Evolutionary conservation across 371 early-diverging fungal species (phyloP).

Genomic region (Mucor piriformis): DNA sequence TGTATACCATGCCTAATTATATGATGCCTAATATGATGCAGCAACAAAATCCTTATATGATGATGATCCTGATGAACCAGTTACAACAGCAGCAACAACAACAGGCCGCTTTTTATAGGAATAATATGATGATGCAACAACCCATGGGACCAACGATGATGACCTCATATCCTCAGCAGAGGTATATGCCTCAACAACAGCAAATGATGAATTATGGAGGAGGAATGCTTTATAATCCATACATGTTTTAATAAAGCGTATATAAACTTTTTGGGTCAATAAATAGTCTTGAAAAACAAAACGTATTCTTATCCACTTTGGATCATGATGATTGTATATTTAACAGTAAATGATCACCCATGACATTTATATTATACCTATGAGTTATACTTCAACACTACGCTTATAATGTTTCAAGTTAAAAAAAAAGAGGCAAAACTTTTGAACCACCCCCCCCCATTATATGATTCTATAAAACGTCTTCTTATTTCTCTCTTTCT

Average conservation of each 20-base stretch:
- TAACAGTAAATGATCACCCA: too few species aligned
- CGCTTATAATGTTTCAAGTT: too few species aligned
- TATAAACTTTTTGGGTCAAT: too few species aligned
- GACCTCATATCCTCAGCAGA: neutral
- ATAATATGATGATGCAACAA: slow-evolving; percentile 11
- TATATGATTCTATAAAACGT: too few species aligned
- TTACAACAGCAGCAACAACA: slow-evolving; percentile 10
- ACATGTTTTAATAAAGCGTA: slow-evolving; percentile 9
- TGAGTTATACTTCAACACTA: too few species aligned
- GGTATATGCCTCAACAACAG: slow-evolving; percentile 3
- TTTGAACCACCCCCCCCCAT: too few species aligned
- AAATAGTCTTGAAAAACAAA: too few species aligned
- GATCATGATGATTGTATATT: too few species aligned
- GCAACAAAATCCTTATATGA: slow-evolving; percentile 13
- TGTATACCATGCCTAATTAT: neutral
- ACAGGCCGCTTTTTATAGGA: neutral
- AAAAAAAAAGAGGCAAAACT: too few species aligned
- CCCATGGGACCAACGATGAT: slow-evolving; percentile 13
- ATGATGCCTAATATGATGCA: neutral
- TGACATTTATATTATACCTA: too few species aligned
- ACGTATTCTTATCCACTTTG: too few species aligned
- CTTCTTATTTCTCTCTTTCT: too few species aligned
- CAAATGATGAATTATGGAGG: slow-evolving; percentile 16
- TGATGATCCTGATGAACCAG: slow-evolving; percentile 7
- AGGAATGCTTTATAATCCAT: neutral